Base-by-base conservation (phyloP, 495 filamentous ascomycete genomes). In the Annulohypoxylon nitens region DNA sequence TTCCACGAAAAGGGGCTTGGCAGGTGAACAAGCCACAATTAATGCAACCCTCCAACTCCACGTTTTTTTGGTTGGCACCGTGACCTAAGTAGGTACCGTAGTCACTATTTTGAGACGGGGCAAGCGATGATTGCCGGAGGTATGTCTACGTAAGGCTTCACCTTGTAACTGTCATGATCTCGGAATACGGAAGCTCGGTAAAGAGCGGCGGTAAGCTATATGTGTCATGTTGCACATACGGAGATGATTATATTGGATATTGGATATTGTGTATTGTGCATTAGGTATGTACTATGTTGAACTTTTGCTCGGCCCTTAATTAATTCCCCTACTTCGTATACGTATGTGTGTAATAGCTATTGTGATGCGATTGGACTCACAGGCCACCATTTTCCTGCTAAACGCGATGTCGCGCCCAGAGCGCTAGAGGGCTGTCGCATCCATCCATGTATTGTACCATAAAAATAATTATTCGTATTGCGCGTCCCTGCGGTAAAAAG, bases 291-390 rank as follows among this genome's bases (percentile, higher is more conserved):
- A 23, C 20, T 23, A 23, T 58, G 25, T 57, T 45, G 58, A 60
- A n/a, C 39, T 54, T 72, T 37, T 57, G 36, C 58, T 59, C 41
- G 58, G 64, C 55, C 54, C 70, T 63, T 63, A 48, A 26, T 62
- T 61, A 30, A 58, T 43, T 43, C 39, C 39, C 39, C 39, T 34
- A 50, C 7, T 51, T 51, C 48, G 48, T 23, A 51, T 51, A 47
- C 43, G 43, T 47, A 47, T 20, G 43, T 16, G 43, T 51, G 48
- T 50, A 64, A 37, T 45, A 55, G 20, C 37, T 34, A 54, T 62
- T 59, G 57, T 16, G 51, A 71, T 71, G 64, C 54, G 53, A 65
- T 69, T n/a, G n/a, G 23, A 64, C 65, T 60, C 18, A 75, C 63
- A 71, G 68, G 71, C 62, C 33, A 53, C 63, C 50, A 50, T 51